Evolutionary conservation across 1,139 yeast species (phyloP).

Genomic region (Protomyces arabidopsidicola): DNA sequence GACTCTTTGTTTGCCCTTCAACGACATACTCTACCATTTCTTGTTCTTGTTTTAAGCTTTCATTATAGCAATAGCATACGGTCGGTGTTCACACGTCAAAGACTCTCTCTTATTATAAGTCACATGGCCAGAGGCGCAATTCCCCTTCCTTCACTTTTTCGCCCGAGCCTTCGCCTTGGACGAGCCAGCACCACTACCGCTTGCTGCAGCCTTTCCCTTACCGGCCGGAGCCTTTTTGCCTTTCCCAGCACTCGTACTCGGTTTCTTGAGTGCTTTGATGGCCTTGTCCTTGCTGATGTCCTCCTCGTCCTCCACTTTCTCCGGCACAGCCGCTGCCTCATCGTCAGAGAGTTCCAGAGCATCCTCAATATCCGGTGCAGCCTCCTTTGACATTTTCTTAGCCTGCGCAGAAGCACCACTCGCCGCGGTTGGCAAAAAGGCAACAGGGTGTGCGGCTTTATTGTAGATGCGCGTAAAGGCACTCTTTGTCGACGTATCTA

Average conservation of each 20-base stretch:
- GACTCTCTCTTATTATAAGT: too few relatives aligned
- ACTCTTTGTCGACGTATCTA: constrained; percentile 71
- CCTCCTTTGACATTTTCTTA: constrained; percentile 37
- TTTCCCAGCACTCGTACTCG: constrained; percentile 32
- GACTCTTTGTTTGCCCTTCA: too few relatives aligned
- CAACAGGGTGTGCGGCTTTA: constrained; percentile 69
- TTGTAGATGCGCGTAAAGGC: constrained; percentile 83
- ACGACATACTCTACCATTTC: background rate
- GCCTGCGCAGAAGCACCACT: constrained; percentile 43
- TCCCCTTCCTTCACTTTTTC: background rate
- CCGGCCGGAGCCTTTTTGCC: constrained; percentile 48
- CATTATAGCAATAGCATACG: background rate
- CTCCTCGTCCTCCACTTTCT: constrained; percentile 46
- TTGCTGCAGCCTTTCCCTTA: constrained; percentile 35
- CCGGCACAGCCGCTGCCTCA: constrained; percentile 61
- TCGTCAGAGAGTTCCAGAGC: constrained; percentile 47
- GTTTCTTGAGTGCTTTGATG: constrained; percentile 42
- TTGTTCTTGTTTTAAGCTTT: background rate
- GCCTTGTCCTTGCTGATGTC: constrained; percentile 35
- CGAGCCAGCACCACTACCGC: constrained; percentile 32
- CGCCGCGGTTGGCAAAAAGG: constrained; percentile 66
- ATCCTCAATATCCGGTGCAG: constrained; percentile 58
- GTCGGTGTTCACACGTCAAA: too few relatives aligned
- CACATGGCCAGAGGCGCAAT: too few relatives aligned
- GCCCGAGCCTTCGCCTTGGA: constrained; percentile 18